Conservation (phyloP, 345 rosid genomes). For the Salix brachista region DNA sequence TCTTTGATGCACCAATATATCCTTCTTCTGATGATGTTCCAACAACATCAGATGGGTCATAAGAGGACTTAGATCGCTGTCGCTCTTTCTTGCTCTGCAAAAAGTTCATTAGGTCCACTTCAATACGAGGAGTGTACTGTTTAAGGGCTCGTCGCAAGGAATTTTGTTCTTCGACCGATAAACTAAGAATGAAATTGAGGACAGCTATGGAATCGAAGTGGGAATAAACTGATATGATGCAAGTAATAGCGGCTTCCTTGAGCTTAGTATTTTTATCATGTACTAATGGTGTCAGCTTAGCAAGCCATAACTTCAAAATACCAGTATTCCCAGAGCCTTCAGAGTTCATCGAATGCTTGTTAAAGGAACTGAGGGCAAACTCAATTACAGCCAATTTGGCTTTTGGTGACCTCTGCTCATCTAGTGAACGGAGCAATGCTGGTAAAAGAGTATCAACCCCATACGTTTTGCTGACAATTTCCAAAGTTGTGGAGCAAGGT, state of each 20-base stretch:
- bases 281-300: constrained; percentile 74
- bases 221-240: constrained; percentile 88
- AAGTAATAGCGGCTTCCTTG: constrained; percentile 86
- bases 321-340: constrained; percentile 83
- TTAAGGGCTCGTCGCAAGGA: constrained; percentile 87
- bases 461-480: constrained; percentile 87
- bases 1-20: constrained; percentile 56
- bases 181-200: constrained; percentile 85
- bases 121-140: constrained; percentile 93
- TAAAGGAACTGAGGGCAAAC: constrained; percentile 81
- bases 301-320: constrained; percentile 91
- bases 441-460: constrained; percentile 88
- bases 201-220: constrained; percentile 86
- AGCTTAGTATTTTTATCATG: constrained; percentile 93
- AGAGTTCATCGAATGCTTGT: constrained; percentile 69
- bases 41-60: constrained; percentile 83
- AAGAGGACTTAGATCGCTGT: constrained; percentile 74
- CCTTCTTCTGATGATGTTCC: constrained; percentile 98
- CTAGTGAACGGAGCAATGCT: constrained; percentile 91
- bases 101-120: constrained; percentile 92
- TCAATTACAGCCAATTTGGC: constrained; percentile 98
- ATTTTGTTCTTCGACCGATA: constrained; percentile 96
- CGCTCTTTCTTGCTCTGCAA: constrained; percentile 92
- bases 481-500: constrained; percentile 88
- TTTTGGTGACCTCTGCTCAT: constrained; percentile 97